Evolutionary conservation across 2,329 filamentous ascomycete genomes (phyloP).

Genomic region (Trichophyton rubrum): DNA sequence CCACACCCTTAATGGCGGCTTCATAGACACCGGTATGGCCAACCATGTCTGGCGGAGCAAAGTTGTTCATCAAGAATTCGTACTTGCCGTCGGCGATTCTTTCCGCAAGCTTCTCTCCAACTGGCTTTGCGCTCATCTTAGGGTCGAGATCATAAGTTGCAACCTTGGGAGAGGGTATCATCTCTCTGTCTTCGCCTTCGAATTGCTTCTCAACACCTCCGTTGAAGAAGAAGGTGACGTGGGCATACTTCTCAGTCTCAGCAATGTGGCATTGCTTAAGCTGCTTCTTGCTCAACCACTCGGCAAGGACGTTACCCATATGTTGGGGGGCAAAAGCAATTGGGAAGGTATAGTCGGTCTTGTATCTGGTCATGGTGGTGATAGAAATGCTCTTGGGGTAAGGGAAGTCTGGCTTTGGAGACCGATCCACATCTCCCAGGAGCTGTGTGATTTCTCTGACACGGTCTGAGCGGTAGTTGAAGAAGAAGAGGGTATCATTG

Average conservation of each 20-base stretch:
- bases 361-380: conserved; percentile 98
- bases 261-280: conserved; percentile 92
- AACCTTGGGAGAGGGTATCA: conserved; percentile 90
- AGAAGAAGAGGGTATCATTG: conserved; percentile 93
- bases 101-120: conserved; percentile 81
- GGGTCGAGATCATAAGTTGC: conserved; percentile 90
- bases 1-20: conserved; percentile 71
- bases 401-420: conserved; percentile 76
- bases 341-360: conserved; percentile 82
- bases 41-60: conserved; percentile 98
- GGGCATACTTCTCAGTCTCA: conserved; percentile 98
- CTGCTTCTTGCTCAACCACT: conserved; percentile 83
- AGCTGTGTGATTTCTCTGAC: conserved; percentile 93
- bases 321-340: conserved; percentile 86
- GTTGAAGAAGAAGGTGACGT: conserved; percentile 99
- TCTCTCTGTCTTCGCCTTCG: conserved; percentile 78
- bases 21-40: conserved; percentile 97
- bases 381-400: conserved; percentile 81
- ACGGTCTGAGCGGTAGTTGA: conserved; percentile 99
- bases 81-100: conserved; percentile 73
- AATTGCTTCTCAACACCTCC: conserved; percentile 96
- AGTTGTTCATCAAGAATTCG: conserved; percentile 99
- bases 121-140: conserved; percentile 86
- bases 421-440: conserved; percentile 82
- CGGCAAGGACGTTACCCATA: conserved; percentile 97